These are phyloP conservation scores for Acanthamoeba culbertsoni DNA, from an alignment of 208 protist genomes.

Conservation along the genomic window DNA sequence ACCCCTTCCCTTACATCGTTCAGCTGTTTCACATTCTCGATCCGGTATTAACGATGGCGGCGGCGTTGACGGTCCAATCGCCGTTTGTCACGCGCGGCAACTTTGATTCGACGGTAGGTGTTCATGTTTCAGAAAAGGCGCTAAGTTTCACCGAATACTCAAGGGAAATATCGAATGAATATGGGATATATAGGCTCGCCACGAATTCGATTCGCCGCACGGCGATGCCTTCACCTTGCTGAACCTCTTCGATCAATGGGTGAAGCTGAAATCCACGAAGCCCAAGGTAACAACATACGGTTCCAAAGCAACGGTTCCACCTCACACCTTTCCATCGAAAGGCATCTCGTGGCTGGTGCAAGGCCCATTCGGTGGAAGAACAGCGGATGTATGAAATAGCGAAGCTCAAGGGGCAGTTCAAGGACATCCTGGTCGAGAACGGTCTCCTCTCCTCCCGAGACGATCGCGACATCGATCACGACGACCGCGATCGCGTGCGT, in stretches of 20 bases:
- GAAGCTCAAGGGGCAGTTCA: slow-evolving; percentile 48
- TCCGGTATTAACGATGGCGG: slow-evolving; percentile 57
- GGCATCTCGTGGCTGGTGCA: slow-evolving; percentile 57
- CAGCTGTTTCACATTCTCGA: slow-evolving; percentile 58
- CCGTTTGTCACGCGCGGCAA: slow-evolving; percentile 56
- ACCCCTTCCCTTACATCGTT: background rate
- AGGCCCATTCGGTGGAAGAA: slow-evolving; percentile 52
- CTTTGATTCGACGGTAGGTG: background rate
- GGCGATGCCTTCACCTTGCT: slow-evolving; percentile 69
- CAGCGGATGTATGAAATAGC: slow-evolving; percentile 69
- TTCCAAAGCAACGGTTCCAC: background rate
- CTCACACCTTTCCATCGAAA: background rate
- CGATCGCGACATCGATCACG: background rate
- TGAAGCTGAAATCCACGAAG: slow-evolving; percentile 44
- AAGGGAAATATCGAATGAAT: too few relatives aligned
- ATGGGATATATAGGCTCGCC: background rate
- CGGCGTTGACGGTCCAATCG: slow-evolving; percentile 63
- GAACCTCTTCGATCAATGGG: slow-evolving; percentile 60
- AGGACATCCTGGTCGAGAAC: slow-evolving; percentile 45
- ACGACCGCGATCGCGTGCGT: background rate
- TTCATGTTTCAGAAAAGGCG: background rate
- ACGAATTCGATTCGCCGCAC: slow-evolving; percentile 57
- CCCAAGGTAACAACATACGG: background rate
- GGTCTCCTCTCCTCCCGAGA: background rate
- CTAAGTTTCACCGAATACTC: too few relatives aligned